These are phyloP conservation scores for Eucalyptus erythrocorys DNA, from an alignment of 345 rosid genomes.

Conservation along the genomic window DNA sequence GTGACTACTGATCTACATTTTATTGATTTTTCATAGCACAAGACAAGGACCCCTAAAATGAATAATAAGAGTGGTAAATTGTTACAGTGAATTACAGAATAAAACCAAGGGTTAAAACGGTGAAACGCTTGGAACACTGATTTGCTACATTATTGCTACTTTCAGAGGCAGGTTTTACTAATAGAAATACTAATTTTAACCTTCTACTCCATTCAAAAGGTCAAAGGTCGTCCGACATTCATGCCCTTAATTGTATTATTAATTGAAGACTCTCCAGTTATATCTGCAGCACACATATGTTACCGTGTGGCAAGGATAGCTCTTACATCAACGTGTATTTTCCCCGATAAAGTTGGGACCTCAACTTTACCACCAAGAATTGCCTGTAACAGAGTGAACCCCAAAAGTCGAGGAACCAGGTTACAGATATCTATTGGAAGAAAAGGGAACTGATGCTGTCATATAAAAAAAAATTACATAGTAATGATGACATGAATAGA, in stretches of 20 bases:
- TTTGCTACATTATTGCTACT: no score
- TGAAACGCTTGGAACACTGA: no score
- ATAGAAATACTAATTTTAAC: no score
- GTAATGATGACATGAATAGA: not conserved
- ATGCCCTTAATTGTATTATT: not conserved
- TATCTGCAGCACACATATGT: not conserved
- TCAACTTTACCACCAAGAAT: constrained; percentile 75
- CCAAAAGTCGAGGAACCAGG: not conserved
- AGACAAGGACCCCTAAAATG: no score
- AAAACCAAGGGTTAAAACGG: no score
- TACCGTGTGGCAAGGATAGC: not conserved
- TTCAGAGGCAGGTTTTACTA: no score
- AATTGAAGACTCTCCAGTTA: not conserved
- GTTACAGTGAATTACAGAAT: no score
- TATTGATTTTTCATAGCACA: no score
- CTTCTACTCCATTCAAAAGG: no score
- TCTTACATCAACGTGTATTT: constrained; percentile 46
- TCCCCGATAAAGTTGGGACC: constrained; percentile 75
- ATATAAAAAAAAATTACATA: not conserved
- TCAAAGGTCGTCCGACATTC: no score
- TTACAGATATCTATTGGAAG: not conserved
- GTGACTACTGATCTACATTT: no score
- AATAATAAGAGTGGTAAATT: no score
- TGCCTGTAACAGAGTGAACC: constrained; percentile 41
- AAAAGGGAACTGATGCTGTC: not conserved